phyloP scores from a whole-genome alignment of 768 basidiomycete genomes.

The Naganishia onofrii region DNA sequence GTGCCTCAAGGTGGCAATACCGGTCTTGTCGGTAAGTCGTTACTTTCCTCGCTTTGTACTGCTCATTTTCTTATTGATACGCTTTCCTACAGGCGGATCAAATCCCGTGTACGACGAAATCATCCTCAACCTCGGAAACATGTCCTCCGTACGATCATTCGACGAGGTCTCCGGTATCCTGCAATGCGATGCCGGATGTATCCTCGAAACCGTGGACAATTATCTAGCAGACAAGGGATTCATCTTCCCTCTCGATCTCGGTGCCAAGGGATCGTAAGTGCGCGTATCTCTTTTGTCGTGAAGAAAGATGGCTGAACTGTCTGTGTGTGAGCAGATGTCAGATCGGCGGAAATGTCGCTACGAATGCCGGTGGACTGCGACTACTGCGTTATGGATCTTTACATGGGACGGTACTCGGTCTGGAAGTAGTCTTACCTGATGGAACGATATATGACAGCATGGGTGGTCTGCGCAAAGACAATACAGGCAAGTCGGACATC shows the following conservation, averaged over 20 bases:
- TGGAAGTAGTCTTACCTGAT: slow-evolving; percentile 93
- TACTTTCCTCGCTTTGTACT: not conserved
- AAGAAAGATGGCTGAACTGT: not conserved
- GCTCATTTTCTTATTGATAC: not conserved
- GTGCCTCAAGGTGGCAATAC: slow-evolving; percentile 99
- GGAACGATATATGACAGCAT: slow-evolving; percentile 86
- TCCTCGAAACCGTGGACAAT: slow-evolving; percentile 82
- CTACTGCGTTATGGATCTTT: slow-evolving; percentile 90
- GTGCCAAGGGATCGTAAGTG: slow-evolving; percentile 77
- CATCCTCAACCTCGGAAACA: slow-evolving; percentile 75
- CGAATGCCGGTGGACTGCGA: slow-evolving; percentile 95
- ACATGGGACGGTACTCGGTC: slow-evolving; percentile 88
- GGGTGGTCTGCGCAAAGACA: slow-evolving; percentile 89
- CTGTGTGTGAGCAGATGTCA: slow-evolving; percentile 62
- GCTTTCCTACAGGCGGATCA: slow-evolving; percentile 60
- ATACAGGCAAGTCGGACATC: slow-evolving; percentile 60
- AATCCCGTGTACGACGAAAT: slow-evolving; percentile 85
- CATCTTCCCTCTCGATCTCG: slow-evolving; percentile 94
- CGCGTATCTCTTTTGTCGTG: not conserved
- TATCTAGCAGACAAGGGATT: slow-evolving; percentile 81
- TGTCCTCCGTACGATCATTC: slow-evolving; percentile 62
- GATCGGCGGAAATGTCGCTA: slow-evolving; percentile 94
- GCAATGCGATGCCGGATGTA: slow-evolving; percentile 89
- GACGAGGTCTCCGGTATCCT: slow-evolving; percentile 67
- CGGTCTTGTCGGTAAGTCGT: slow-evolving; percentile 75